Evolutionary conservation across 768 basidiomycete genomes (phyloP), one percentile per base, ranked within the genome.

Genomic region (Panus rudis): DNA sequence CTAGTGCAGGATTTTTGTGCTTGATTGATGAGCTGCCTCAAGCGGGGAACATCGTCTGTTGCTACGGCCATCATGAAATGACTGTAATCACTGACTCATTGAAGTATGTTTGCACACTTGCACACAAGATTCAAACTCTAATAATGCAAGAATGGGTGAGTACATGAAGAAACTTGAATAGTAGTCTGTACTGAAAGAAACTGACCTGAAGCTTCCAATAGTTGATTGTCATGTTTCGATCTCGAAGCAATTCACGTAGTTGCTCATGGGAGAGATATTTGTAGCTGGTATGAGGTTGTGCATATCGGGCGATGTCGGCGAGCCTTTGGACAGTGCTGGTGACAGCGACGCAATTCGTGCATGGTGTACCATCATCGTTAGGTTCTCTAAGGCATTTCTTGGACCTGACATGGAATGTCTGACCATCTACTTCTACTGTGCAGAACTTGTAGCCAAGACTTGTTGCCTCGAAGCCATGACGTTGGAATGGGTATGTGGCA

Each of bases 21-120:
- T 35, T 56, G 55, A 23, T 41, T 43, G 32, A 64, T 49, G 14
- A 64, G 52, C 12, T 55, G 57, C 17, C 54, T 53, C 7, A 64
- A 47, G 2, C 41, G 59, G 2, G 60, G 63, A 11, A 64, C 50
- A 31, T 58, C 47, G 12, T 48, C 22, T 7, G 43, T 47, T 2
- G 52, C 57, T 19, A 52, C 31, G 17, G 45, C 45, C 48, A 50
- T 50, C 13, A 48, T 5, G 25, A 50, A 50, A 11, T 41, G 38
- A 20, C 25, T 38, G 38, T 16, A 27, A 20, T 49, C 39, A 16
- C 27, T 23, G 6, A 46, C n/a, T n/a, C n/a, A n/a, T n/a, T n/a
- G n/a, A n/a, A n/a, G n/a, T n/a, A n/a, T n/a, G n/a, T n/a, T n/a
- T n/a, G n/a, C n/a, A n/a, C n/a, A n/a, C n/a, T n/a, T n/a, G n/a